These are phyloP conservation scores for Mycena floridula DNA, from an alignment of 768 basidiomycete genomes.

Conservation along the genomic window DNA sequence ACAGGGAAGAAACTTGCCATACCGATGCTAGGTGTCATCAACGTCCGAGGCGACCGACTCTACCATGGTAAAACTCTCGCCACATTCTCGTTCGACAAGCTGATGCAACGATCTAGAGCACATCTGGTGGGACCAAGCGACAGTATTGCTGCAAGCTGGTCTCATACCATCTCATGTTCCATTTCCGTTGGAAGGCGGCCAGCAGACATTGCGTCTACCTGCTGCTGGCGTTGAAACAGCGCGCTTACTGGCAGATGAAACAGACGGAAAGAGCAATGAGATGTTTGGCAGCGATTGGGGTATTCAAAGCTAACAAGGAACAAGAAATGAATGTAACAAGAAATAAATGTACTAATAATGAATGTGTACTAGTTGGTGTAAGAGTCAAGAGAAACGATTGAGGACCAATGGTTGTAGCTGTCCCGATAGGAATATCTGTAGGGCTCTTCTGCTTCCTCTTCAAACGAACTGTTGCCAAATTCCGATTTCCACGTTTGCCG, in stretches of 20 bases:
- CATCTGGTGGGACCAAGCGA: slow-evolving; percentile 26
- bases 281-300: slow-evolving; percentile 19
- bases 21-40: slow-evolving; percentile 53
- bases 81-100: neutral
- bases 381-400: too few relatives aligned
- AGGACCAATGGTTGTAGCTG: too few relatives aligned
- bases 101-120: slow-evolving; percentile 11
- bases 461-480: too few relatives aligned
- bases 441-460: too few relatives aligned
- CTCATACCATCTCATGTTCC: slow-evolving; percentile 17
- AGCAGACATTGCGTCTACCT: slow-evolving; percentile 16
- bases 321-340: too few relatives aligned
- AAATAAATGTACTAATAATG: too few relatives aligned
- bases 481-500: too few relatives aligned
- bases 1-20: slow-evolving; percentile 41
- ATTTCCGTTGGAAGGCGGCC: slow-evolving; percentile 10
- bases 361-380: too few relatives aligned
- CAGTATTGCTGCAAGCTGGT: slow-evolving; percentile 16
- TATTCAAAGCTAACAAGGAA: slow-evolving; percentile 3
- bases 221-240: slow-evolving; percentile 19
- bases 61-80: slow-evolving; percentile 14
- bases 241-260: slow-evolving; percentile 17
- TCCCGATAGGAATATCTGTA: too few relatives aligned
- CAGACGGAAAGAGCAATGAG: slow-evolving; percentile 16
- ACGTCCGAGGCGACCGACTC: slow-evolving; percentile 33